phyloP scores from a whole-genome alignment of 495 filamentous ascomycete species.

The Penicillium manginii region DNA sequence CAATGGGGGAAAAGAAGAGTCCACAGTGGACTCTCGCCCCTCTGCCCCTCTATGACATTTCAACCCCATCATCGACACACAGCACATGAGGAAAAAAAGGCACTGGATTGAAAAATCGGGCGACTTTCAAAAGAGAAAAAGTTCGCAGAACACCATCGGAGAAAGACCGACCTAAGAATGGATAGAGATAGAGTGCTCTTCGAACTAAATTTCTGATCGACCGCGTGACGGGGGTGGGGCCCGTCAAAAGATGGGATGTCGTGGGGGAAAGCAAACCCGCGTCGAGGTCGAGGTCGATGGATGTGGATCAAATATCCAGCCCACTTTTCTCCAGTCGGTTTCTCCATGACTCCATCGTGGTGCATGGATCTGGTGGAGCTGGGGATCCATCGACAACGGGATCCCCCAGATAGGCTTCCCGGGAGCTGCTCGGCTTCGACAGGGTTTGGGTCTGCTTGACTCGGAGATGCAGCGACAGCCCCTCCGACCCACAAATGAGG shows the following conservation, averaged over 20 bases:
- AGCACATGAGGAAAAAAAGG: too few relatives aligned
- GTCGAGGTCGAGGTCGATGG: not conserved
- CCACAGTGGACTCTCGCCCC: conserved; percentile 15
- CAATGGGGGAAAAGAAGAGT: conserved; percentile 1
- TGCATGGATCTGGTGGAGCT: conserved; percentile 9
- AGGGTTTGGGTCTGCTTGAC: not conserved
- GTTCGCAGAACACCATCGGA: not conserved
- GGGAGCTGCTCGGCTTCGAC: conserved; percentile 12
- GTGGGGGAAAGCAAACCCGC: conserved; percentile 7
- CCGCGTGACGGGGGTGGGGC: conserved; percentile 19
- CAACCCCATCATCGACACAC: too few relatives aligned
- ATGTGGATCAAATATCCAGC: conserved; percentile 7
- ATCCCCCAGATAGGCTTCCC: conserved; percentile 36
- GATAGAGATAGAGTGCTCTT: conserved; percentile 15
- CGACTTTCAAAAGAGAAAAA: not conserved
- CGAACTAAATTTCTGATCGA: conserved; percentile 20
- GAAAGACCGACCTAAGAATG: conserved; percentile 11
- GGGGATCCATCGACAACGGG: conserved; percentile 17
- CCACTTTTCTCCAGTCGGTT: conserved; percentile 12
- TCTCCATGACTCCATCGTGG: conserved; percentile 2
- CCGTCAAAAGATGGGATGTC: not conserved
- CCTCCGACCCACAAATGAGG: conserved; percentile 1
- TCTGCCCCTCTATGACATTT: not conserved
- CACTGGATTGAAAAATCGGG: too few relatives aligned
- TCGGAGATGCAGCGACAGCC: conserved; percentile 3